Percentiles rank a stretch among this genome's conserved stretches.
Conservation (phyloP, 306 rosid genomes). For the Canavalia ensiformis region DNA sequence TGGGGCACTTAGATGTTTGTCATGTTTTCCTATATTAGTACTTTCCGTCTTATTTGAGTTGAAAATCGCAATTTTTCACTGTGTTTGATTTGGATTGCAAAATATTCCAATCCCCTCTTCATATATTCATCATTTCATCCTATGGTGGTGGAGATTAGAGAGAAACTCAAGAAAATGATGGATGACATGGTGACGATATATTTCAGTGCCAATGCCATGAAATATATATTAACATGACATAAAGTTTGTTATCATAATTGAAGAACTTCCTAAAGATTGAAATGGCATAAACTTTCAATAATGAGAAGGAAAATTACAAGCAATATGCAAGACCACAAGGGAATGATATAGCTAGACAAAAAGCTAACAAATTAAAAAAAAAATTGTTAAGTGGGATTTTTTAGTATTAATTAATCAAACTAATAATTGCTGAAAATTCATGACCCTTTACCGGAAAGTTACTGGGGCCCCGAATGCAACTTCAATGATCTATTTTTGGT, state of each 20-base stretch:
- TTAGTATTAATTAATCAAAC: not conserved
- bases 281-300: conserved; percentile 49
- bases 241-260: conserved; percentile 54
- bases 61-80: conserved; percentile 2
- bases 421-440: not conserved
- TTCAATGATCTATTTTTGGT: not conserved
- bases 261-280: conserved; percentile 38
- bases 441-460: not conserved
- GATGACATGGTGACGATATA: conserved; percentile 53
- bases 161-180: conserved; percentile 62
- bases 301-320: conserved; percentile 28
- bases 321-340: not conserved
- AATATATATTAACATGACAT: conserved; percentile 39
- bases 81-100: conserved; percentile 42
- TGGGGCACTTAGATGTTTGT: conserved; percentile 40
- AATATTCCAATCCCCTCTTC: conserved; percentile 50
- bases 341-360: not conserved
- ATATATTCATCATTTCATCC: conserved; percentile 29
- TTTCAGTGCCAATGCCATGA: conserved; percentile 47
- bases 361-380: not conserved
- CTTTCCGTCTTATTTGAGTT: conserved; percentile 20
- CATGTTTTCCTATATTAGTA: not conserved
- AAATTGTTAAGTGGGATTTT: too few relatives aligned
- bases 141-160: conserved; percentile 50
- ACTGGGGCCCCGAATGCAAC: not conserved